Evolutionary conservation across 306 rosid genomes (phyloP).

Genomic region (Begonia masoniana): DNA sequence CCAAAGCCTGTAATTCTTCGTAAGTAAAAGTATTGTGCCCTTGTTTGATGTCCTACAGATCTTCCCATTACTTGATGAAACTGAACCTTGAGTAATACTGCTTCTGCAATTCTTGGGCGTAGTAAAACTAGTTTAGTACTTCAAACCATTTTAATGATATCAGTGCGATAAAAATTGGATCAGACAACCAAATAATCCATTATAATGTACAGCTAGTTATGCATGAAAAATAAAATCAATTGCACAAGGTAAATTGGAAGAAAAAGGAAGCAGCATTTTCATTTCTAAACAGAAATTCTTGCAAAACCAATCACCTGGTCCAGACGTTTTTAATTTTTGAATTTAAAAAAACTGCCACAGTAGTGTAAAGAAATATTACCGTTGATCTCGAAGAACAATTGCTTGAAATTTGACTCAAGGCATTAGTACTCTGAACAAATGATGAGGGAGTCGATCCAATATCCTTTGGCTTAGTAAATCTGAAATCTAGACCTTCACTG

Average conservation of each 20-base stretch:
- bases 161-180: too few relatives aligned
- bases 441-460: constrained; percentile 12
- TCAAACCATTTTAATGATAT: neutral
- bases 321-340: neutral
- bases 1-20: constrained; percentile 55
- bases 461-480: constrained; percentile 15
- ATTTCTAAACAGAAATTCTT: too few relatives aligned
- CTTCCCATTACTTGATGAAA: constrained; percentile 30
- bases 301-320: too few relatives aligned
- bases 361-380: constrained; percentile 19
- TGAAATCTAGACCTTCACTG: constrained; percentile 29
- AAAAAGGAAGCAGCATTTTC: too few relatives aligned
- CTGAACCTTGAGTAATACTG: constrained; percentile 37
- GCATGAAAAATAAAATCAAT: too few relatives aligned
- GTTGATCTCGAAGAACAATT: constrained; percentile 21
- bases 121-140: constrained; percentile 2
- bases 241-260: too few relatives aligned
- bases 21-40: constrained; percentile 34
- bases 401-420: constrained; percentile 8
- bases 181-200: too few relatives aligned
- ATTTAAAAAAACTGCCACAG: neutral
- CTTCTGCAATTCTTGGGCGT: constrained; percentile 49
- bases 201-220: too few relatives aligned
- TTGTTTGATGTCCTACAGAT: constrained; percentile 19
- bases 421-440: constrained; percentile 8